Evolutionary conservation across 2,329 filamentous ascomycete species (phyloP), one percentile per base, ranked within the genome.

Genomic region (Phialophora tarda): DNA sequence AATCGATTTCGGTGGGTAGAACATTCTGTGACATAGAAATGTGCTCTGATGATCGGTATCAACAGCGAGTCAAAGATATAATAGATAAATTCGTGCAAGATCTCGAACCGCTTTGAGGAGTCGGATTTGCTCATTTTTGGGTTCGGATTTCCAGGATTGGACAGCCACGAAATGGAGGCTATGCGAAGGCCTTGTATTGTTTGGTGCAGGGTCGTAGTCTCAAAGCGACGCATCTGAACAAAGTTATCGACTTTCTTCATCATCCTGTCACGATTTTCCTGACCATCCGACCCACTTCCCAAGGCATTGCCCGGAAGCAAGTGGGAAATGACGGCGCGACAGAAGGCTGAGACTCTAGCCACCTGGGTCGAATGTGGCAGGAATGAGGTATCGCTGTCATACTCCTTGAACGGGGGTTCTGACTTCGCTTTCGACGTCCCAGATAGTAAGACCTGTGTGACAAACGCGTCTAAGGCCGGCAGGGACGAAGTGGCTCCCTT

Each of bases 21-120:
- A 0, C 93, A 95, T 77, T 99, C 95, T 0, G 95, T 99, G 44
- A 97, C 91, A 75, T 98, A 94, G 74, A 99, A 99, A 74, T 95
- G 93, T 69, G 87, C 88, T 38, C 91, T 88, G 56, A 98, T 85
- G 7, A 99, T 83, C 10, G 95, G 94, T 72, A 98, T 91, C 63
- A 99, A 75, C 24, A 97, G 83, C 0, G 93, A 97, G 77, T 99
- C 95, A 73, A 99, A 95, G 3, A 96, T 71, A 76, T 93, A 99
- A 79, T 97, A 98, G 6, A 98, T 74, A 65, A 98, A 88, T 76
- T 99, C 95, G 61, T 88, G 79, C 57, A 97, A 86, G 0, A 98
- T 83, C 74, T 97, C 91, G 28, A 81, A 82, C 11, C 93, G 88
- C 77, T 97, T 98, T 6, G 81, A 79, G 32, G 86, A 82, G 74